Percentiles rank a stretch among this genome's conserved stretches.
Conservation (phyloP, 306 rosid genomes). For the Datisca glomerata region DNA sequence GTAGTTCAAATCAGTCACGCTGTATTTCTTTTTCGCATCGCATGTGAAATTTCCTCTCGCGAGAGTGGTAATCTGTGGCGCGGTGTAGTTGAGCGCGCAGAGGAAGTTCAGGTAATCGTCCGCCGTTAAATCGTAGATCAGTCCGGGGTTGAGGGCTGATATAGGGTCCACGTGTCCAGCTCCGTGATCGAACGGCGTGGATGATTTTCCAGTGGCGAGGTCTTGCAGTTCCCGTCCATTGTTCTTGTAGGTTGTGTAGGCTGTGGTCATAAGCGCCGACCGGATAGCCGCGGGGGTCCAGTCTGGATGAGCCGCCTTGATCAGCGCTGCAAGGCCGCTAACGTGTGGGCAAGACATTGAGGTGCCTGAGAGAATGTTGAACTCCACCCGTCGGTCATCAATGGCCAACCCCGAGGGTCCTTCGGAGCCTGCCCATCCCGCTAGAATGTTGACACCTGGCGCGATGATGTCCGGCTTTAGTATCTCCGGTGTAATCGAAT, state of each 20-base stretch:
- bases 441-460: constrained; percentile 76
- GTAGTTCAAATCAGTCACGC: constrained; percentile 47
- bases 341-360: constrained; percentile 94
- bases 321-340: constrained; percentile 58
- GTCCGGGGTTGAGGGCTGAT: constrained; percentile 63
- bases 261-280: constrained; percentile 75
- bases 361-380: constrained; percentile 76
- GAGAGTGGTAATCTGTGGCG: constrained; percentile 15
- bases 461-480: constrained; percentile 76
- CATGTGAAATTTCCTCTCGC: constrained; percentile 40
- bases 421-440: constrained; percentile 32
- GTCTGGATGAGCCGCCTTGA: constrained; percentile 52
- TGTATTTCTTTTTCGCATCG: constrained; percentile 28
- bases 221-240: constrained; percentile 34
- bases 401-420: constrained; percentile 25
- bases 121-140: constrained; percentile 52
- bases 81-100: constrained; percentile 54
- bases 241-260: constrained; percentile 40
- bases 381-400: constrained; percentile 60
- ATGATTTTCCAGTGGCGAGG: constrained; percentile 30
- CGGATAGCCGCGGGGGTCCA: constrained; percentile 81
- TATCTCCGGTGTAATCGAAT: constrained; percentile 31
- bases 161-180: constrained; percentile 73
- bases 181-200: constrained; percentile 61
- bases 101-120: constrained; percentile 55